These are phyloP conservation scores for Coniochaeta sp. DNA, from an alignment of 2,329 filamentous ascomycete species.

Conservation along the genomic window DNA sequence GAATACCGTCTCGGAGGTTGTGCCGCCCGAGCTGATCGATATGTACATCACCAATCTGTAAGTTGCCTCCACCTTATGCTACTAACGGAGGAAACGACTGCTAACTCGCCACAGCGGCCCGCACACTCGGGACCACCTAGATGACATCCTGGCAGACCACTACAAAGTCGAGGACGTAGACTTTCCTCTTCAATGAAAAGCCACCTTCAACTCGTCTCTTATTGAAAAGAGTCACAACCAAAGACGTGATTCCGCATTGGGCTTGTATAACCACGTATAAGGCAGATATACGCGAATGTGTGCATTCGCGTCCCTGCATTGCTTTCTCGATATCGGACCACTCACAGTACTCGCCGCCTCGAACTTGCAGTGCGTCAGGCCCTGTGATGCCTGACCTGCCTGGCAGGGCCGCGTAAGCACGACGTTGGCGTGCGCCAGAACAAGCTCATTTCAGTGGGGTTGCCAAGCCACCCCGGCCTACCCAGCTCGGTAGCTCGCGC, in stretches of 20 bases:
- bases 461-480: background rate
- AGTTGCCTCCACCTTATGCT: conserved; percentile 19
- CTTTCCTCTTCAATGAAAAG: conserved; percentile 37
- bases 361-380: too few relatives aligned
- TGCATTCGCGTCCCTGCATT: background rate
- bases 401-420: conserved; percentile 1
- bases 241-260: background rate
- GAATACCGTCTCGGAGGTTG: conserved; percentile 17
- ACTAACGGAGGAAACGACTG: too few relatives aligned
- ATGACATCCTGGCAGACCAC: conserved; percentile 66
- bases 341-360: background rate
- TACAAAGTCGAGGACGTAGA: conserved; percentile 68
- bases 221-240: background rate
- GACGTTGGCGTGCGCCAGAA: background rate
- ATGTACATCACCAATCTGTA: conserved; percentile 30
- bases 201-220: conserved; percentile 17
- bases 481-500: background rate
- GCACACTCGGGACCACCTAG: conserved; percentile 65
- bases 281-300: background rate
- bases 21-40: conserved; percentile 18
- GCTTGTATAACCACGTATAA: background rate
- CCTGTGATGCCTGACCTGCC: conserved; percentile 1
- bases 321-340: background rate
- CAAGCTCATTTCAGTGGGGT: background rate
- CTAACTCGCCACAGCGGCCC: conserved; percentile 42